Evolutionary conservation across 257 asterid genomes (phyloP).

Genomic region (Hygrophila difformis): DNA sequence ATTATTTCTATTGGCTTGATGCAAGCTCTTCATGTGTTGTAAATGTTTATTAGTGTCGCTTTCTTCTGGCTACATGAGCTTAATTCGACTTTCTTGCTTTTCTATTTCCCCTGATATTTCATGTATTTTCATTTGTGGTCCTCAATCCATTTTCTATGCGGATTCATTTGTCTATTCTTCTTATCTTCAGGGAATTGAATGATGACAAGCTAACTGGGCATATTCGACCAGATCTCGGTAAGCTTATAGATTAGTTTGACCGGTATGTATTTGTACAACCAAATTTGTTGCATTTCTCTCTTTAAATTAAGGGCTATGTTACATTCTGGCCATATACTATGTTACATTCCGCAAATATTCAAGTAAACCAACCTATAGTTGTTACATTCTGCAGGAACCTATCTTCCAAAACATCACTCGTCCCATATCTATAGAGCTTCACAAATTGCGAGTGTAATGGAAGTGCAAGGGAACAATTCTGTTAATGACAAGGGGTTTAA

Average conservation of each 20-base stretch:
- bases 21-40: constrained; percentile 99
- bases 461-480: constrained; percentile 50
- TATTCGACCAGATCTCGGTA: constrained; percentile 87
- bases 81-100: neutral
- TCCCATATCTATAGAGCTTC: constrained; percentile 80
- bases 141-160: neutral
- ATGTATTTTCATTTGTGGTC: neutral
- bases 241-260: constrained; percentile 84
- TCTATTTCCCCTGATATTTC: no score
- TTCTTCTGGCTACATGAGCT: neutral
- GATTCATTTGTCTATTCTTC: neutral
- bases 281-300: no score
- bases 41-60: constrained; percentile 17
- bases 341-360: no score
- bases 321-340: no score
- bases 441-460: constrained; percentile 88
- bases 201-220: constrained; percentile 70
- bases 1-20: constrained; percentile 50
- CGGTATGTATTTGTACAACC: constrained; percentile 33
- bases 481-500: no score
- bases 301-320: no score
- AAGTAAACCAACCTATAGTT: no score
- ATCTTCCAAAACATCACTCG: constrained; percentile 67
- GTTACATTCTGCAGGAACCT: constrained; percentile 83
- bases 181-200: constrained; percentile 57